Percentiles rank a stretch among this genome's conserved stretches.
Conservation (phyloP, 208 protist genomes). For the Wallacemonas collosoma region DNA sequence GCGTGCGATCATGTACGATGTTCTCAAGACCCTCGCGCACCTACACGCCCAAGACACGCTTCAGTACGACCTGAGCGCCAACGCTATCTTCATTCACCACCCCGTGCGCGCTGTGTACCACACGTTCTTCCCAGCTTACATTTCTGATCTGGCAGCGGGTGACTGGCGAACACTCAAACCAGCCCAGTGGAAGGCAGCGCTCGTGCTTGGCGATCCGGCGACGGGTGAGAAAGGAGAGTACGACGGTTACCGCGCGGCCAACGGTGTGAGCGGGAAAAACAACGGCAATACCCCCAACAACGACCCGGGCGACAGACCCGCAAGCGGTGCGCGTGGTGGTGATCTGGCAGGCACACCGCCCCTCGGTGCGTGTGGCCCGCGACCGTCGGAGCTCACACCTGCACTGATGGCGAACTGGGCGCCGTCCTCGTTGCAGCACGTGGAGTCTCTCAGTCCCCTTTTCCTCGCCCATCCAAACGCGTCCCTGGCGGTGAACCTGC, state of each 20-base stretch:
- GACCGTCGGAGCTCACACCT: background rate
- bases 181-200: conserved; percentile 29
- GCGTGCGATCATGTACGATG: conserved; percentile 76
- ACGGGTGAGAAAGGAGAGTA: conserved; percentile 6
- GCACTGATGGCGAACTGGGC: background rate
- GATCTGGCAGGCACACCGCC: background rate
- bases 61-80: conserved; percentile 76
- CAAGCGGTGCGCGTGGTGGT: no score
- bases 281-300: conserved; percentile 8
- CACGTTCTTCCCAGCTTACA: conserved; percentile 79
- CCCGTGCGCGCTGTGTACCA: conserved; percentile 53
- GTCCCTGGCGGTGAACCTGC: conserved; percentile 15
- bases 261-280: background rate
- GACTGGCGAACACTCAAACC: conserved; percentile 37
- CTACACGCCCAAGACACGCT: conserved; percentile 71
- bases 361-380: background rate
- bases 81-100: conserved; percentile 57
- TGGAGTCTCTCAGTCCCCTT: background rate
- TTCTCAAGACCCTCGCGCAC: conserved; percentile 76
- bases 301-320: background rate
- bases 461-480: conserved; percentile 1
- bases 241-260: background rate
- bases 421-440: background rate
- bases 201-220: conserved; percentile 34
- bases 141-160: conserved; percentile 64